Base-by-base conservation (phyloP, 2,329 filamentous ascomycete species). In the Verticillium nonalfalfae region DNA sequence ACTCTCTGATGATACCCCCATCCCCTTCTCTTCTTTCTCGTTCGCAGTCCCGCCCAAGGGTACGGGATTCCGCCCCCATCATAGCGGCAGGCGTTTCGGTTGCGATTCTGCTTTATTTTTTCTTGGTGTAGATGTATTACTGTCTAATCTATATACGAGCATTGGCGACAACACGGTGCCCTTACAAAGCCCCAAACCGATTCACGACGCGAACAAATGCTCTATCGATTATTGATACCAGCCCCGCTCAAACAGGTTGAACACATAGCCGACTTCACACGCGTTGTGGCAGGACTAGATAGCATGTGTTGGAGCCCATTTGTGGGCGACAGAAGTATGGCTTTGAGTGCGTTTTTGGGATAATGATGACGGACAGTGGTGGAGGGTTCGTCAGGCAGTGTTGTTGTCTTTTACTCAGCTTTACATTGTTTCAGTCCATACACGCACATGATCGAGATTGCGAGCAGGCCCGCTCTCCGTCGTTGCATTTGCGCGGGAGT, bases 81-180 rank as follows among this genome's bases (percentile, higher is more conserved):
- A 83, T 82, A 82, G 81, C 80, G 80, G 79, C 78, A 78, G 78
- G 80, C 79, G 81, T 83, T 82, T 75, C 77, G 72, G 77, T 78
- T 77, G 74, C 74, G 71, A 78, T 60, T 60, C 38, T 33, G 18
- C 45, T 52, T 69, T 70, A 75, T 75, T 78, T 73, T 73, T 76
- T 75, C 75, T 73, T 73, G 74, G 76, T 78, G 75, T 79, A 80
- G 75, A 81, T 79, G 77, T 80, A 79, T 73, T 75, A 74, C 73
- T 74, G 74, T 79, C 76, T 81, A 80, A 81, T 81, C 58, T 81
- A 79, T 78, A 81, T 78, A 76, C 64, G 63, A 63, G 64, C 61
- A 61, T 58, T 60, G 60, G 62, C 60, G 54, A 62, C 62, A 62
- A 59, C 59, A 52, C 18, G 15, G 18, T n/a, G 21, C 45, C 45